Percentiles rank a stretch among this genome's conserved stretches.
Evolutionary conservation across 257 asterid species (phyloP).

Genomic region (Avicennia marina): DNA sequence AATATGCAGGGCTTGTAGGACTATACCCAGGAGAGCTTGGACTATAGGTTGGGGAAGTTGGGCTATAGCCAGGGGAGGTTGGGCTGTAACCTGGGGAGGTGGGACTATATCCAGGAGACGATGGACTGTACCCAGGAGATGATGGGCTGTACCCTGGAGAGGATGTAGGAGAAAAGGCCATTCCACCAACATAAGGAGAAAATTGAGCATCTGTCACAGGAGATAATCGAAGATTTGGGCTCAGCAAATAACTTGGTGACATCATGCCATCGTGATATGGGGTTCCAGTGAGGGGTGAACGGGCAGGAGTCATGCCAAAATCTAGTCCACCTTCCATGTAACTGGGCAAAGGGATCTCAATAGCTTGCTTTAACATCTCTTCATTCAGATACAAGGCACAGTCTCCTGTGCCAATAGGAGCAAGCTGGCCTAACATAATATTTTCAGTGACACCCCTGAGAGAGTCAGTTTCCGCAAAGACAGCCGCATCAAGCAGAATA

Average conservation of each 20-base stretch:
- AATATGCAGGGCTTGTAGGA: conserved; percentile 91
- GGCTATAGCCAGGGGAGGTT: conserved; percentile 83
- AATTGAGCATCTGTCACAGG: conserved; percentile 79
- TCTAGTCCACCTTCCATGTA: conserved; percentile 91
- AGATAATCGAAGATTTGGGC: conserved; percentile 79
- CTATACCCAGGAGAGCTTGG: conserved; percentile 94
- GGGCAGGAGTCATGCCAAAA: conserved; percentile 92
- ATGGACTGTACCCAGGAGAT: conserved; percentile 77
- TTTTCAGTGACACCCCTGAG: conserved; percentile 97
- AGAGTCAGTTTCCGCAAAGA: conserved; percentile 77
- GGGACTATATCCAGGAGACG: conserved; percentile 86
- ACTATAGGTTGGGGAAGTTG: conserved; percentile 89
- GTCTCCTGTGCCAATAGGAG: conserved; percentile 97
- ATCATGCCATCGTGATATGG: conserved; percentile 92
- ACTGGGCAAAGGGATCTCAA: conserved; percentile 88
- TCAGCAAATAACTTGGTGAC: conserved; percentile 77
- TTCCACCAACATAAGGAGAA: conserved; percentile 78
- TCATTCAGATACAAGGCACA: conserved; percentile 80
- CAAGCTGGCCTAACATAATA: conserved; percentile 97
- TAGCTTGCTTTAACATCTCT: conserved; percentile 89
- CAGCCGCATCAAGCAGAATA: conserved; percentile 98
- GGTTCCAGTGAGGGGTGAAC: conserved; percentile 83
- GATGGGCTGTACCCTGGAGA: conserved; percentile 81
- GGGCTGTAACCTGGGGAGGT: conserved; percentile 89
- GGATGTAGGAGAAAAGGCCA: conserved; percentile 87